phyloP scores from a whole-genome alignment of 176 grass and related monocot genomes.

The Ananas comosus region DNA sequence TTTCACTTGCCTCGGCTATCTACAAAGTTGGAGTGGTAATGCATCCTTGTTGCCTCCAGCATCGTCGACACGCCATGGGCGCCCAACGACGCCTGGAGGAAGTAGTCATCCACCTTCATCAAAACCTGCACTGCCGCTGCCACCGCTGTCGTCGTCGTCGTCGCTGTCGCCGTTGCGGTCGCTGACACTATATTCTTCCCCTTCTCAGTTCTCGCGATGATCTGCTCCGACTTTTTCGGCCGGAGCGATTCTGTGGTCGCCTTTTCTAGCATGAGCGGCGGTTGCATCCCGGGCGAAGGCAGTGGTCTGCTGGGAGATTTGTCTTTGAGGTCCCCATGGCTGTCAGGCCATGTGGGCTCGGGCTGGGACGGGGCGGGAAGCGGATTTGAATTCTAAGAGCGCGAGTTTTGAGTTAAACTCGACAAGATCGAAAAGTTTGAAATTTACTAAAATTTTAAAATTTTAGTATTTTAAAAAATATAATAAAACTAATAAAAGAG shows the following conservation, averaged over 20 bases:
- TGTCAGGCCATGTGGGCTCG: slow-evolving; percentile 36
- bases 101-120: slow-evolving; percentile 58
- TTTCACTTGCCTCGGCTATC: slow-evolving; percentile 64
- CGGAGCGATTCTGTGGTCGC: slow-evolving; percentile 14
- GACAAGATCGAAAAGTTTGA: too few relatives aligned
- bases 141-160: not conserved
- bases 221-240: slow-evolving; percentile 24
- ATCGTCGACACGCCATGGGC: slow-evolving; percentile 78
- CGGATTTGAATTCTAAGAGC: slow-evolving; percentile 26
- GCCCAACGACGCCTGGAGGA: slow-evolving; percentile 63
- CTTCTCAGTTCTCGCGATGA: slow-evolving; percentile 27
- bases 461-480: too few relatives aligned
- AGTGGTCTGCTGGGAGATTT: slow-evolving; percentile 4
- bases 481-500: too few relatives aligned
- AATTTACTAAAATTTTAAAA: too few relatives aligned
- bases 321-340: slow-evolving; percentile 9
- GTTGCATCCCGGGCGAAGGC: slow-evolving; percentile 20
- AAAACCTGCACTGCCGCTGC: slow-evolving; percentile 40
- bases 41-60: slow-evolving; percentile 82
- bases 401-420: too few relatives aligned
- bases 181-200: slow-evolving; percentile 41
- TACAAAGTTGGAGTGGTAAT: slow-evolving; percentile 95
- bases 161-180: not conserved
- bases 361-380: slow-evolving; percentile 58
- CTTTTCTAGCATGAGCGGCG: slow-evolving; percentile 2